Evolutionary conservation across 2,329 filamentous ascomycete species (phyloP).

Genomic region (Plectosphaerella plurivora): DNA sequence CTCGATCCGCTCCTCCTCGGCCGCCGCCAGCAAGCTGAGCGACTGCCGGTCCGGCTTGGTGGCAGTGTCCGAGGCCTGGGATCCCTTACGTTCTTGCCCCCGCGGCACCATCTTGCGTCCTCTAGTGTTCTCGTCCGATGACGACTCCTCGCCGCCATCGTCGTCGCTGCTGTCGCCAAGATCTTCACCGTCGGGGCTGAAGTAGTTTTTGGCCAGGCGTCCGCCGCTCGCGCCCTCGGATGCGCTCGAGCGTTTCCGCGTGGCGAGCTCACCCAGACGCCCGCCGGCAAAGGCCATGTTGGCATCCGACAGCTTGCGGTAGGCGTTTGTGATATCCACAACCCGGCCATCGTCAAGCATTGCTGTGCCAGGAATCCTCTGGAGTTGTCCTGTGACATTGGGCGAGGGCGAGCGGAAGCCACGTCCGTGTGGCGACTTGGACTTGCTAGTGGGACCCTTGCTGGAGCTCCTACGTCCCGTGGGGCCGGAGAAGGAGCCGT

Average conservation of each 20-base stretch:
- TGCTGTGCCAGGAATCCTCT: conserved; percentile 21
- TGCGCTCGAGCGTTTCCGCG: conserved; percentile 43
- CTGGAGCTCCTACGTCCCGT: conserved; percentile 15
- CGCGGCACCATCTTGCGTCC: conserved; percentile 54
- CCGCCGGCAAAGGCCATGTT: conserved; percentile 61
- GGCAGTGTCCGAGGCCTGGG: conserved; percentile 25
- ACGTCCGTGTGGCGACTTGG: conserved; percentile 50
- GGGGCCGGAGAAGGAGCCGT: conserved; percentile 29
- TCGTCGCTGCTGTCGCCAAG: conserved; percentile 68
- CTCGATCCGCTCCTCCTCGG: conserved; percentile 68
- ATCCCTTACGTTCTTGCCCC: conserved; percentile 34
- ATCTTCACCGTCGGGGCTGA: conserved; percentile 61
- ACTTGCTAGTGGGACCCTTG: conserved; percentile 35
- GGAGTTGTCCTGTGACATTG: conserved; percentile 10
- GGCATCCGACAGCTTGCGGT: conserved; percentile 68
- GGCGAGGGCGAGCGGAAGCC: conserved; percentile 11
- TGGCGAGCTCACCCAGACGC: conserved; percentile 55
- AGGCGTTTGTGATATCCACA: conserved; percentile 66
- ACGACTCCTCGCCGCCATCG: conserved; percentile 53
- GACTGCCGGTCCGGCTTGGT: conserved; percentile 36
- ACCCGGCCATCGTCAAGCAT: conserved; percentile 57
- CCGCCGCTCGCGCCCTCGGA: conserved; percentile 37
- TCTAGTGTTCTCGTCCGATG: conserved; percentile 63
- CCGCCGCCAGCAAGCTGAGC: conserved; percentile 65
- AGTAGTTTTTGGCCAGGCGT: conserved; percentile 65